These are phyloP conservation scores for Mycena venus DNA, from an alignment of 768 basidiomycete species.

Conservation along the genomic window DNA sequence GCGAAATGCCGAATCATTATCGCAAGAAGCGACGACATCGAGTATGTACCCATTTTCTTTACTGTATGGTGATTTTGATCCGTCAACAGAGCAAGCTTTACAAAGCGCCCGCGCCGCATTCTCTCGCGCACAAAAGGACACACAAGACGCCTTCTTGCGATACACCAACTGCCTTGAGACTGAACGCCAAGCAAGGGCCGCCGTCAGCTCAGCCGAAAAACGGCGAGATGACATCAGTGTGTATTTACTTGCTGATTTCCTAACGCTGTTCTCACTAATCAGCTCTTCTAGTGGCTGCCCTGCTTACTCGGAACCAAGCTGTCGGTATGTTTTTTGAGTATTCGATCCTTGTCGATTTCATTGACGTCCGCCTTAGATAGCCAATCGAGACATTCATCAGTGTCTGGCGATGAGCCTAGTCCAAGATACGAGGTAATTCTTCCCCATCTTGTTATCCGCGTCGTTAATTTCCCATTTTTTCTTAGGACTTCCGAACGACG, in stretches of 20 bases:
- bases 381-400: constrained; percentile 66
- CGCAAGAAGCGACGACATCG: constrained; percentile 70
- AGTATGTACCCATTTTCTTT: constrained; percentile 56
- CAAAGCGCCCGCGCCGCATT: constrained; percentile 72
- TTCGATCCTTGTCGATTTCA: neutral
- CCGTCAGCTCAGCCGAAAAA: constrained; percentile 74
- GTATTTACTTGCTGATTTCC: constrained; percentile 33
- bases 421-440: constrained; percentile 50
- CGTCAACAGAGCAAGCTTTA: constrained; percentile 55
- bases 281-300: constrained; percentile 55
- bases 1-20: constrained; percentile 63
- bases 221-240: constrained; percentile 76
- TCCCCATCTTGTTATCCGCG: neutral
- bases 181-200: constrained; percentile 75
- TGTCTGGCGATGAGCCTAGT: constrained; percentile 63
- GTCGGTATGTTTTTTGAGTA: constrained; percentile 33
- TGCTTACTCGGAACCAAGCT: constrained; percentile 62
- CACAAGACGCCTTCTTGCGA: constrained; percentile 77
- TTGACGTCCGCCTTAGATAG: constrained; percentile 45
- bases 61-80: neutral
- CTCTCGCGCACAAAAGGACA: constrained; percentile 76
- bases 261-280: constrained; percentile 30
- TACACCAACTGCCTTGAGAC: constrained; percentile 79
- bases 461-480: neutral
- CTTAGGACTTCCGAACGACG: constrained; percentile 52